These are phyloP conservation scores for Tricharina praecox DNA, from an alignment of 495 filamentous ascomycete genomes.

Conservation along the genomic window DNA sequence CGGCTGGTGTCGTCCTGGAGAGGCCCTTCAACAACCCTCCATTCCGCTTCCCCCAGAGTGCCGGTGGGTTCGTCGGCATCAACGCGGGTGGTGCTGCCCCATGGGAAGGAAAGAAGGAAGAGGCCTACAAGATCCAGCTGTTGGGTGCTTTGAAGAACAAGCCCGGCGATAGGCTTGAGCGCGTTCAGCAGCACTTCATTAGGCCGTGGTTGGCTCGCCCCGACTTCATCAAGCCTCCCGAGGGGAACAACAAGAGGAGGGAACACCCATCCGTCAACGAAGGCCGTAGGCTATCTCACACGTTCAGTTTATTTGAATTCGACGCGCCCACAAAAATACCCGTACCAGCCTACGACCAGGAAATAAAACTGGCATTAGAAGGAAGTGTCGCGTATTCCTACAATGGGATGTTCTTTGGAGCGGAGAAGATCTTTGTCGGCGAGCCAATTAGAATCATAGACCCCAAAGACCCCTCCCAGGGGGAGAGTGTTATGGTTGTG, in stretches of 20 bases:
- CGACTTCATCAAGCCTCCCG: background rate
- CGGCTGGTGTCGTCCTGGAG: constrained; percentile 14
- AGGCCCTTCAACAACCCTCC: constrained; percentile 5
- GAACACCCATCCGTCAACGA: constrained; percentile 18
- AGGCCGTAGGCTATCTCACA: constrained; percentile 28
- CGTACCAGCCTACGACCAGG: background rate
- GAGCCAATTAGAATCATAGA: constrained; percentile 37
- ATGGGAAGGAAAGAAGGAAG: background rate
- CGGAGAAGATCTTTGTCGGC: constrained; percentile 43
- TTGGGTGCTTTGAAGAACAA: constrained; percentile 10
- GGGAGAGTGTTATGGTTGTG: constrained; percentile 21
- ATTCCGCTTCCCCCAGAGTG: background rate
- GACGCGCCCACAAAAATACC: constrained; percentile 26
- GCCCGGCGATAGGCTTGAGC: constrained; percentile 8
- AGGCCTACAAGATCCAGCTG: constrained; percentile 14
- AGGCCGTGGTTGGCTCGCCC: constrained; percentile 19
- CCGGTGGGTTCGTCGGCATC: constrained; percentile 5
- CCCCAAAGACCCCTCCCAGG: constrained; percentile 7
- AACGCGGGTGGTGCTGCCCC: constrained; percentile 14
- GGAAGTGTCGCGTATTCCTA: constrained; percentile 21
- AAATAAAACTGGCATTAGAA: constrained; percentile 17
- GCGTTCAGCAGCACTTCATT: constrained; percentile 14
- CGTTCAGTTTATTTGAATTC: constrained; percentile 40
- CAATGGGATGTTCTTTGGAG: constrained; percentile 41
- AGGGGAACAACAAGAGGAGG: background rate